A percentile compares a stretch with the other conserved stretches of the same genome.
Conservation (phyloP, 2,329 filamentous ascomycete species). For the Pestalotiopsis sp. region DNA sequence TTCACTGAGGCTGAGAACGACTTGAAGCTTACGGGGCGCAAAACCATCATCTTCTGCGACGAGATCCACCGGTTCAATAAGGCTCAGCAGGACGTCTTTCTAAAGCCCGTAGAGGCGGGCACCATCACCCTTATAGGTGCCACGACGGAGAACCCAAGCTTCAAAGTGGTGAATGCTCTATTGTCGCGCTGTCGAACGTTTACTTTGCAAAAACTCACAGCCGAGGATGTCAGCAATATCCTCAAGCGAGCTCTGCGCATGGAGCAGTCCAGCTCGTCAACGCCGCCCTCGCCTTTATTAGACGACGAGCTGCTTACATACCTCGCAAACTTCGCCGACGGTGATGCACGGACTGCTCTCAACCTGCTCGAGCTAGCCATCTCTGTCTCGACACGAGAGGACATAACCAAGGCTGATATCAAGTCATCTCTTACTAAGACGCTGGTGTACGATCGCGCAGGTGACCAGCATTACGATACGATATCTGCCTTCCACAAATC, state of each 20-base stretch:
- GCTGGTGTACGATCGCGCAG: conserved; percentile 89
- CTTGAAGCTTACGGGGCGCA: conserved; percentile 77
- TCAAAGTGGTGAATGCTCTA: conserved; percentile 87
- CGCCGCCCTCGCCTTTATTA: conserved; percentile 59
- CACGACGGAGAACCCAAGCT: conserved; percentile 95
- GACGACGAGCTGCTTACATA: conserved; percentile 79
- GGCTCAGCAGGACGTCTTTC: conserved; percentile 90
- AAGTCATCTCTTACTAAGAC: conserved; percentile 88
- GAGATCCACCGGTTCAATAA: conserved; percentile 94
- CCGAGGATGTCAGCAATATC: conserved; percentile 74
- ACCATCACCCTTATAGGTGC: conserved; percentile 91
- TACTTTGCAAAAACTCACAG: conserved; percentile 74
- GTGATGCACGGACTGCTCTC: conserved; percentile 88
- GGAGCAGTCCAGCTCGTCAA: conserved; percentile 48
- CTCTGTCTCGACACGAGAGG: conserved; percentile 67
- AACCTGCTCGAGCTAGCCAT: conserved; percentile 91
- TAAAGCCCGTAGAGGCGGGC: conserved; percentile 89
- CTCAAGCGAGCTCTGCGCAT: conserved; percentile 72
- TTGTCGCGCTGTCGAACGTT: conserved; percentile 91
- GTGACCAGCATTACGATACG: conserved; percentile 96
- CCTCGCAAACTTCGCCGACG: conserved; percentile 84
- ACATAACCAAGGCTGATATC: conserved; percentile 74
- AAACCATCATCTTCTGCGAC: conserved; percentile 97
- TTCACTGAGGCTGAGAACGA: conserved; percentile 86
- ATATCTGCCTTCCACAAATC: conserved; percentile 98